These are phyloP conservation scores for Saccharomyces jurei DNA, from an alignment of 805 yeast genomes.

Conservation along the genomic window DNA sequence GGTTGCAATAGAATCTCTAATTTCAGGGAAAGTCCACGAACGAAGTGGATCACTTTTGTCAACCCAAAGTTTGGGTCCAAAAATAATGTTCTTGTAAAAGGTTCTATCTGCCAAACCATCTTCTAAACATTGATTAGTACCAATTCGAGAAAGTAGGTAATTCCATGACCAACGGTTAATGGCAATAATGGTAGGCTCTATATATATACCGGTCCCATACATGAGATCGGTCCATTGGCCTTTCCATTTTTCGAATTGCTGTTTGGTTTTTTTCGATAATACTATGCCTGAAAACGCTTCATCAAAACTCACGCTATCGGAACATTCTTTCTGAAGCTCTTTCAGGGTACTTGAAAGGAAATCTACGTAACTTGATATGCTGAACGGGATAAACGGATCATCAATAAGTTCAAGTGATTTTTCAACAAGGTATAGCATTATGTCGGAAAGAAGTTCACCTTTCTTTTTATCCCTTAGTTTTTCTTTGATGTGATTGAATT, in stretches of 20 bases:
- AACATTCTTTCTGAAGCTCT: slow-evolving; percentile 34
- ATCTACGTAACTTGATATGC: slow-evolving; percentile 40
- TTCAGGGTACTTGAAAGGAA: slow-evolving; percentile 37
- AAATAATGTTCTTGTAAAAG: slow-evolving; percentile 59
- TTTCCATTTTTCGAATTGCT: slow-evolving; percentile 46
- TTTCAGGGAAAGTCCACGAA: slow-evolving; percentile 67
- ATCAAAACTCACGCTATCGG: slow-evolving; percentile 23
- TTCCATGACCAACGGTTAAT: slow-evolving; percentile 78
- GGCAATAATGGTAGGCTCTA: slow-evolving; percentile 67
- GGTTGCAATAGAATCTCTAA: slow-evolving; percentile 55
- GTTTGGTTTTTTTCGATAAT: slow-evolving; percentile 38
- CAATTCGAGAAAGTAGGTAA: slow-evolving; percentile 49
- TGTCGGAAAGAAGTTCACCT: slow-evolving; percentile 41
- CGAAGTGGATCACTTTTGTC: slow-evolving; percentile 38
- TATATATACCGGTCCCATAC: slow-evolving; percentile 35
- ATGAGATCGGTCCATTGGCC: slow-evolving; percentile 49
- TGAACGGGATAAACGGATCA: slow-evolving; percentile 67
- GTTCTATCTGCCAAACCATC: slow-evolving; percentile 43
- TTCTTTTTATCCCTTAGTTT: slow-evolving; percentile 40
- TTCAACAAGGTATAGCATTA: slow-evolving; percentile 49
- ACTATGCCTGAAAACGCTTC: slow-evolving; percentile 27
- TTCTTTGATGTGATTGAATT: slow-evolving; percentile 45
- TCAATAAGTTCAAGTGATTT: slow-evolving; percentile 57
- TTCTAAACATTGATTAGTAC: slow-evolving; percentile 42
- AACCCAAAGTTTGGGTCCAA: slow-evolving; percentile 59